Evolutionary conservation across 148 eudicot genomes (phyloP).

Genomic region (Silene uniflora): DNA sequence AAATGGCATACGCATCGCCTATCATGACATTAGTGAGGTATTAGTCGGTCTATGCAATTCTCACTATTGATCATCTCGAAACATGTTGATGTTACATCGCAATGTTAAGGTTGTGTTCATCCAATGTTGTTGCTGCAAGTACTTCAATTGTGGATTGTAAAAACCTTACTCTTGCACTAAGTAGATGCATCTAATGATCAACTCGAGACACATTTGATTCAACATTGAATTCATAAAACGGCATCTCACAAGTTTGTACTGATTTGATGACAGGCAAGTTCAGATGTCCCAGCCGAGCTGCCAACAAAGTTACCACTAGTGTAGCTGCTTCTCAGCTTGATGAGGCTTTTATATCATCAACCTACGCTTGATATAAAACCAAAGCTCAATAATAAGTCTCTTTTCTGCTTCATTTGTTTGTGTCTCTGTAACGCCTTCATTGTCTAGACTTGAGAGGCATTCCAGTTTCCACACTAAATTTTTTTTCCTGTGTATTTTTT

Average conservation of each 20-base stretch:
- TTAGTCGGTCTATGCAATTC: too few relatives aligned
- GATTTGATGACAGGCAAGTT: constrained; percentile 45
- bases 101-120: not conserved
- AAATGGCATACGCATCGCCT: too few relatives aligned
- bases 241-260: not conserved
- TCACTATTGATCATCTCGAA: too few relatives aligned
- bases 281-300: constrained; percentile 57
- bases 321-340: constrained; percentile 20
- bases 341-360: not conserved
- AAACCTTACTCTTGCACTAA: not conserved
- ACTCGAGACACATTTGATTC: not conserved
- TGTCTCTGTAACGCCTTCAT: not conserved
- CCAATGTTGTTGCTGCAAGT: not conserved
- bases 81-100: not conserved
- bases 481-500: not conserved
- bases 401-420: not conserved
- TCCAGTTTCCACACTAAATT: not conserved
- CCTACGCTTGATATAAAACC: not conserved
- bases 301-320: constrained; percentile 57
- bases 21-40: too few relatives aligned
- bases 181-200: not conserved
- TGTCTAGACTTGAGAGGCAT: not conserved
- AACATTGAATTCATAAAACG: not conserved
- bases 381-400: not conserved
- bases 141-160: not conserved